Percentiles rank a stretch among this genome's conserved stretches.
These are phyloP conservation scores for Sphaceloma murrayae DNA, from an alignment of 2,329 filamentous ascomycete genomes.

Conservation along the genomic window DNA sequence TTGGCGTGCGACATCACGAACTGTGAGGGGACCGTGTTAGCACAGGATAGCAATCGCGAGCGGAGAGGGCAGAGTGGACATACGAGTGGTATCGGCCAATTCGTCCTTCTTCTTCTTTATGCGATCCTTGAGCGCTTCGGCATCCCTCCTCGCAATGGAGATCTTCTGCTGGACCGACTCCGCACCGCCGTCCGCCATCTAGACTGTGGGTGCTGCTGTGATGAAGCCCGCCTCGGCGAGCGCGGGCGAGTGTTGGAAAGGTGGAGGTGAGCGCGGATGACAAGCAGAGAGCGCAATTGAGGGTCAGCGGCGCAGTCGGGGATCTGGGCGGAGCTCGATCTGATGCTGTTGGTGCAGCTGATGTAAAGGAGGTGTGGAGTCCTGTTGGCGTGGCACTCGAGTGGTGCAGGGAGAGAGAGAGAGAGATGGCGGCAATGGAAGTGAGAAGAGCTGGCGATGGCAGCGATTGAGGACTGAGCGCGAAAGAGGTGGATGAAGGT, in stretches of 20 bases:
- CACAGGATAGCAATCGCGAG: conserved; percentile 5
- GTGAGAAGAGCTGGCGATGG: too few relatives aligned
- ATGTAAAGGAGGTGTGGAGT: conserved; percentile 10
- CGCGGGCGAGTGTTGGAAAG: conserved; percentile 3
- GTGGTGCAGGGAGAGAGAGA: too few relatives aligned
- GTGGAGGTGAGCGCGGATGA: conserved; percentile 1
- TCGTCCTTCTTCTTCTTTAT: conserved; percentile 99
- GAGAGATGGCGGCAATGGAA: not conserved
- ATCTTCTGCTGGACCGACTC: conserved; percentile 53
- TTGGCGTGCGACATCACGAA: conserved; percentile 84
- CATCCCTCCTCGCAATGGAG: conserved; percentile 95
- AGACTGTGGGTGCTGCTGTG: conserved; percentile 12
- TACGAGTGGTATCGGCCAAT: conserved; percentile 93
- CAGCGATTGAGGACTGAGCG: conserved; percentile 4
- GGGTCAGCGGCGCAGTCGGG: not conserved
- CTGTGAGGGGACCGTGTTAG: conserved; percentile 39
- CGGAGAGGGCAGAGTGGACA: conserved; percentile 35
- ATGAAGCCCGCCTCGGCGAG: conserved; percentile 16
- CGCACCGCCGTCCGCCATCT: conserved; percentile 42
- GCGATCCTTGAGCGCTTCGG: conserved; percentile 92
- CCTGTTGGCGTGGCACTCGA: too few relatives aligned
- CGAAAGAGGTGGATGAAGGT: conserved; percentile 3
- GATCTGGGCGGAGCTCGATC: not conserved
- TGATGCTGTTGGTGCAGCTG: not conserved
- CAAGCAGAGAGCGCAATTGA: not conserved